These are phyloP conservation scores for Hibiscus trionum DNA, from an alignment of 345 rosid genomes.

Conservation along the genomic window DNA sequence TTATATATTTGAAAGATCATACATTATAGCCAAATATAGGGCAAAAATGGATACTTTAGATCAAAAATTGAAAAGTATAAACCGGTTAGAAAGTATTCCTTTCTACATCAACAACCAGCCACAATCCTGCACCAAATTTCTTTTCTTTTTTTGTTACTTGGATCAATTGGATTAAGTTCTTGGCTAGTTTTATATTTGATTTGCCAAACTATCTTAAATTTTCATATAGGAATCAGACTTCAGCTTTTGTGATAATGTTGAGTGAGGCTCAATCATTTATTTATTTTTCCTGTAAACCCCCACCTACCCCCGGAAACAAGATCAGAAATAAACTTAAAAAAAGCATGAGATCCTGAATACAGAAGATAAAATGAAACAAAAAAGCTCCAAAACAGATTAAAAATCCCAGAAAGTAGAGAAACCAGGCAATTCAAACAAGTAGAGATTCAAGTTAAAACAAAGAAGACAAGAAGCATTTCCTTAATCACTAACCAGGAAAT, in stretches of 20 bases:
- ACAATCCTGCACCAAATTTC: neutral
- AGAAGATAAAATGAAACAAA: neutral
- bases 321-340: neutral
- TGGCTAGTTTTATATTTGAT: neutral
- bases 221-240: too few species aligned
- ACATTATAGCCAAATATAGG: too few species aligned
- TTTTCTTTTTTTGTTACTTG: neutral
- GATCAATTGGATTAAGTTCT: neutral
- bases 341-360: neutral
- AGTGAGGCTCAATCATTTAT: neutral
- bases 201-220: neutral
- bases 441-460: neutral
- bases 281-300: neutral
- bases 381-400: neutral
- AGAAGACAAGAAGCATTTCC: neutral
- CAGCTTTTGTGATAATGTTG: neutral
- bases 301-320: neutral
- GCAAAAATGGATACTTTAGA: too few species aligned
- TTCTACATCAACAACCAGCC: neutral
- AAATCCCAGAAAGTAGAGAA: neutral
- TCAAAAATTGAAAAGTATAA: too few species aligned
- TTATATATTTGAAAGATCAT: too few species aligned
- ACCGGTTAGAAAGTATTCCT: neutral
- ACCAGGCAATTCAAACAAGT: neutral
- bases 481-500: constrained; percentile 41